A percentile compares a stretch with the other conserved stretches of the same genome.
Conservation (phyloP, 1,284 basidiomycete species). For the Cerioporus squamosus region DNA sequence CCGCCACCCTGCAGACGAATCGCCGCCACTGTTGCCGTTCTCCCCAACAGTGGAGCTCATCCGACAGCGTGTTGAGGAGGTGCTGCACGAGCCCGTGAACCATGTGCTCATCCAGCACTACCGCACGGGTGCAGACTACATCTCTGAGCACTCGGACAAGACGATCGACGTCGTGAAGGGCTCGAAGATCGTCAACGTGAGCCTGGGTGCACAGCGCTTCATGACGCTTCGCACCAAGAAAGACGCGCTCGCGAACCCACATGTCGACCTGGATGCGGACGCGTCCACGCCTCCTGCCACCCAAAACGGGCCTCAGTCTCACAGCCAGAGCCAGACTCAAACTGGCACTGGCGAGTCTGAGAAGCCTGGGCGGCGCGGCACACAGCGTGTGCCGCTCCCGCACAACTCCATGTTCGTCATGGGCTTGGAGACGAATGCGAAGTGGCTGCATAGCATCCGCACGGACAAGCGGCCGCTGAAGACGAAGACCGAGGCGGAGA, state of each 20-base stretch:
- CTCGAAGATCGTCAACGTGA: constrained; percentile 76
- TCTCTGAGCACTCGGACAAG: constrained; percentile 83
- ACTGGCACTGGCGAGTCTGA: too few relatives aligned
- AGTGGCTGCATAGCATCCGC: constrained; percentile 73
- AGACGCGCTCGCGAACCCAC: constrained; percentile 35
- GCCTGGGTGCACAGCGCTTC: constrained; percentile 69
- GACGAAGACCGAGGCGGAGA: constrained; percentile 58
- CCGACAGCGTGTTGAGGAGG: constrained; percentile 59
- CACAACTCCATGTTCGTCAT: constrained; percentile 81
- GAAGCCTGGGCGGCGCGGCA: constrained; percentile 32
- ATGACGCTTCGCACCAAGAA: constrained; percentile 74
- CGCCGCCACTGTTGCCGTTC: constrained; percentile 66
- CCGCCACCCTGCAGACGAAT: constrained; percentile 77
- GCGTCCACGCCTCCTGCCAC: neutral
- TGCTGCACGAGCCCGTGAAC: constrained; percentile 65
- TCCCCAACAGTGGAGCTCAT: constrained; percentile 68
- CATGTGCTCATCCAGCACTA: constrained; percentile 81
- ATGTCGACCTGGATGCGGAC: constrained; percentile 3
- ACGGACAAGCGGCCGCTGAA: constrained; percentile 65
- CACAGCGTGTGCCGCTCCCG: constrained; percentile 69
- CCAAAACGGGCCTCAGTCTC: neutral
- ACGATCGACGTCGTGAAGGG: constrained; percentile 75
- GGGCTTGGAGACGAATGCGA: constrained; percentile 68
- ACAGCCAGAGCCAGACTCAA: neutral
- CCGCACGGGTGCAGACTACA: constrained; percentile 75